phyloP scores from a whole-genome alignment of 129 eudicot genomes.

The Helianthus tuberosus region DNA sequence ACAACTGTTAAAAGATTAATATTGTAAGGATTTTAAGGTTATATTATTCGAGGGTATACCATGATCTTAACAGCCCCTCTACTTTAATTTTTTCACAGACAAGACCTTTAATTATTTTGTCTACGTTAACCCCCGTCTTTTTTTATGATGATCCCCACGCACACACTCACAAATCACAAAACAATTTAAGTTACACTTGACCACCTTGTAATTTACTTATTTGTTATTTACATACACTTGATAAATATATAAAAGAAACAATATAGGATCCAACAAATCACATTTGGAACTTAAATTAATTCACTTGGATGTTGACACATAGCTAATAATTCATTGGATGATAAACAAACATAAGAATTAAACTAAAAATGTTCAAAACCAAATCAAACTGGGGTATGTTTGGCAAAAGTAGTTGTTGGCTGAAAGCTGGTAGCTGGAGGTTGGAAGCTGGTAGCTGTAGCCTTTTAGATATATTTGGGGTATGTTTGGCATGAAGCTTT shows the following conservation, averaged over 20 bases:
- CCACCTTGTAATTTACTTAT: slow-evolving; percentile 17
- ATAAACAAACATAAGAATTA: not conserved
- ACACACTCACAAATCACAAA: not conserved
- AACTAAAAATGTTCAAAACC: not conserved
- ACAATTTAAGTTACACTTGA: slow-evolving; percentile 22
- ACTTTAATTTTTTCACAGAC: slow-evolving; percentile 33
- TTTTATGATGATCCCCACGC: slow-evolving; percentile 34
- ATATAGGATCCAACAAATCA: not conserved
- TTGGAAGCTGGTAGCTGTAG: no score
- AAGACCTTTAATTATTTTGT: slow-evolving; percentile 40
- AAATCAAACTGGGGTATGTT: no score
- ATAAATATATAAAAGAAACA: no score
- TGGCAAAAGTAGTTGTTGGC: no score
- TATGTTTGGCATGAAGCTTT: no score
- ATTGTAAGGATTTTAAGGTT: slow-evolving; percentile 21
- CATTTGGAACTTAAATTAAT: not conserved
- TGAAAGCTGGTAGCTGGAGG: no score
- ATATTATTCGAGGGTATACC: slow-evolving; percentile 11
- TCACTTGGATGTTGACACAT: not conserved
- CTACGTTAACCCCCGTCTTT: slow-evolving; percentile 27
- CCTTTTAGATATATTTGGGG: no score
- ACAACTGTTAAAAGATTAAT: slow-evolving; percentile 40
- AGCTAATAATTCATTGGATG: not conserved
- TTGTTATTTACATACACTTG: not conserved
- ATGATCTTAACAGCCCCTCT: slow-evolving; percentile 32